These are phyloP conservation scores for Actinomortierella ambigua DNA, from an alignment of 371 early-diverging fungal genomes.

Conservation along the genomic window DNA sequence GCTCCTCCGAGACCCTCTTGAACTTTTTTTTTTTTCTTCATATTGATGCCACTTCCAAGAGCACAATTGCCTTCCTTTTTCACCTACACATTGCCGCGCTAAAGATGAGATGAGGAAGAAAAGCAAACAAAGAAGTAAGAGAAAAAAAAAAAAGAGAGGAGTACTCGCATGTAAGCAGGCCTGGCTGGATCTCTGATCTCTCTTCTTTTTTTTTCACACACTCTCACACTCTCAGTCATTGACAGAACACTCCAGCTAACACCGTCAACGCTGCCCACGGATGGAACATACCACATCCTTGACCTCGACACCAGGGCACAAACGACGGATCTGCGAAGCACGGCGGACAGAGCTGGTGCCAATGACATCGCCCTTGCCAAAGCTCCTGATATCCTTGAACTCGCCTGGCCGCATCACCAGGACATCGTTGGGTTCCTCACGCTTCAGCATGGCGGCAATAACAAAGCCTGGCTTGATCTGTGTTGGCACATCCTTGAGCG, in stretches of 20 bases:
- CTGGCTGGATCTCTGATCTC: not conserved
- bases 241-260: too few species aligned
- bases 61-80: too few species aligned
- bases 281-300: constrained; percentile 73
- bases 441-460: constrained; percentile 82
- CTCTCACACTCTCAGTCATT: too few species aligned
- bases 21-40: not conserved
- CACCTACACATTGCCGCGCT: too few species aligned
- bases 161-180: too few species aligned
- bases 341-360: constrained; percentile 94
- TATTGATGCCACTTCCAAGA: not conserved
- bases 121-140: not conserved
- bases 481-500: constrained; percentile 96
- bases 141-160: not conserved
- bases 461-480: constrained; percentile 81
- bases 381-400: constrained; percentile 51
- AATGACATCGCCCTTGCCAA: constrained; percentile 82
- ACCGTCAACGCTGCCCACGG: too few species aligned
- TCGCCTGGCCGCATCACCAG: constrained; percentile 64
- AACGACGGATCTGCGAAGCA: constrained; percentile 83
- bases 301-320: constrained; percentile 81
- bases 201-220: not conserved
- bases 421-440: constrained; percentile 93
- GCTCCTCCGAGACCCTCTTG: not conserved
- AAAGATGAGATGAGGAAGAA: not conserved